These are phyloP conservation scores for Mycena filopes DNA, from an alignment of 768 basidiomycete genomes.

Conservation along the genomic window DNA sequence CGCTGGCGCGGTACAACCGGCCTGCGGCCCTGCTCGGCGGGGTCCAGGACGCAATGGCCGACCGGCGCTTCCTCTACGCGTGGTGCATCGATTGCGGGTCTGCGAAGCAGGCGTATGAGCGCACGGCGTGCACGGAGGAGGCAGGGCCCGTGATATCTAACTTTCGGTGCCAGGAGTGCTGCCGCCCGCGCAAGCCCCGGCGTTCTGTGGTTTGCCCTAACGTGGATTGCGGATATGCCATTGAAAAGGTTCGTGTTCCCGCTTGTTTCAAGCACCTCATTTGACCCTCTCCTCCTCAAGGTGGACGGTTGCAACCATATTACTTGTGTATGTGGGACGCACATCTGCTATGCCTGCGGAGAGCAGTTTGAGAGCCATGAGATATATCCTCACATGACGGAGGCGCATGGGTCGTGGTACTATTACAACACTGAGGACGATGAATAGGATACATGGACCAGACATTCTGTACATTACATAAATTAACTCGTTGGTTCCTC, in stretches of 20 bases:
- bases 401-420: slow-evolving; percentile 21
- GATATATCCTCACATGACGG: slow-evolving; percentile 35
- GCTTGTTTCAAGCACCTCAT: neutral
- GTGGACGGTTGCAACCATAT: slow-evolving; percentile 42
- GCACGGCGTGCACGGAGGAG: slow-evolving; percentile 35
- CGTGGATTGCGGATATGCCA: slow-evolving; percentile 6
- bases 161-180: slow-evolving; percentile 34
- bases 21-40: slow-evolving; percentile 35
- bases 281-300: slow-evolving; percentile 10
- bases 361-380: neutral
- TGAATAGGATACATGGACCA: too few species aligned
- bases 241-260: slow-evolving; percentile 24
- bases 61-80: slow-evolving; percentile 41
- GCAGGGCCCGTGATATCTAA: slow-evolving; percentile 24
- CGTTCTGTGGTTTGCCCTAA: slow-evolving; percentile 18
- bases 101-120: slow-evolving; percentile 37
- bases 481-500: too few species aligned
- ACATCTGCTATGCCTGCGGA: slow-evolving; percentile 40
- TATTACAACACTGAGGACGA: neutral
- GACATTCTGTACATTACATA: too few species aligned
- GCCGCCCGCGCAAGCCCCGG: neutral
- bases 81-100: slow-evolving; percentile 41
- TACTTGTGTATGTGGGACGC: slow-evolving; percentile 35
- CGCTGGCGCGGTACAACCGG: slow-evolving; percentile 36
- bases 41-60: slow-evolving; percentile 37